phyloP scores from a whole-genome alignment of 1,284 basidiomycete species.

The Ganoderma multipileum region DNA sequence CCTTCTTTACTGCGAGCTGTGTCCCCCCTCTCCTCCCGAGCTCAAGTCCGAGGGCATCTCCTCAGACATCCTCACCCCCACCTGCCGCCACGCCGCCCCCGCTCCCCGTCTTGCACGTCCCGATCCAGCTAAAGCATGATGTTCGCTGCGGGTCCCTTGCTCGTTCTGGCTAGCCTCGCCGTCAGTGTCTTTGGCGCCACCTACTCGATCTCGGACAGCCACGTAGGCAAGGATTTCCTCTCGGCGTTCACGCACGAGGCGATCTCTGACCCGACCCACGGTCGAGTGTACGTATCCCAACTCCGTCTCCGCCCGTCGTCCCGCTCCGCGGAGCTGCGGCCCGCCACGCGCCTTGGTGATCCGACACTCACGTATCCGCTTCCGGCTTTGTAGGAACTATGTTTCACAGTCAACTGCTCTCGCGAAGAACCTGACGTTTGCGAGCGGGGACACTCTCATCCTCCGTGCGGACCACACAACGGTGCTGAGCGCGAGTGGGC shows the following conservation, averaged over 20 bases:
- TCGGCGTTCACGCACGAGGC: slow-evolving; percentile 54
- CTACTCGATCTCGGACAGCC: slow-evolving; percentile 51
- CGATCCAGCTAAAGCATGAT: slow-evolving; percentile 14
- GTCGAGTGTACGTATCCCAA: slow-evolving; percentile 55
- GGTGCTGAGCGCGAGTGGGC: slow-evolving; percentile 49
- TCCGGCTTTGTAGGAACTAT: slow-evolving; percentile 39
- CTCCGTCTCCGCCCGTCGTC: not conserved
- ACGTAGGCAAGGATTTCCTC: slow-evolving; percentile 54
- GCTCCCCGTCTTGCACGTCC: not conserved
- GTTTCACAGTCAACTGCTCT: slow-evolving; percentile 40
- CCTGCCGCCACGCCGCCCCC: not conserved
- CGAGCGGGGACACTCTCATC: slow-evolving; percentile 35
- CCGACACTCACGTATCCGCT: not conserved
- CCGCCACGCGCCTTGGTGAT: not conserved
- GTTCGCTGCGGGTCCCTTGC: slow-evolving; percentile 5
- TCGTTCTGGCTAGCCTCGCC: slow-evolving; percentile 22
- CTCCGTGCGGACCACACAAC: slow-evolving; percentile 61
- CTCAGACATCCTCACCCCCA: slow-evolving; percentile 1
- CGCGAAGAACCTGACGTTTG: slow-evolving; percentile 40
- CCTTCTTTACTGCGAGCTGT: slow-evolving; percentile 17
- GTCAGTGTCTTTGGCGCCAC: slow-evolving; percentile 34
- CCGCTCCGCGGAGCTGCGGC: not conserved
- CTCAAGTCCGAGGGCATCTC: slow-evolving; percentile 16
- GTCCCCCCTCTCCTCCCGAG: slow-evolving; percentile 13
- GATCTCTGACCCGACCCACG: slow-evolving; percentile 62